phyloP scores from a whole-genome alignment of 164 flowering plant species.

The Paratinospora sagittata region DNA sequence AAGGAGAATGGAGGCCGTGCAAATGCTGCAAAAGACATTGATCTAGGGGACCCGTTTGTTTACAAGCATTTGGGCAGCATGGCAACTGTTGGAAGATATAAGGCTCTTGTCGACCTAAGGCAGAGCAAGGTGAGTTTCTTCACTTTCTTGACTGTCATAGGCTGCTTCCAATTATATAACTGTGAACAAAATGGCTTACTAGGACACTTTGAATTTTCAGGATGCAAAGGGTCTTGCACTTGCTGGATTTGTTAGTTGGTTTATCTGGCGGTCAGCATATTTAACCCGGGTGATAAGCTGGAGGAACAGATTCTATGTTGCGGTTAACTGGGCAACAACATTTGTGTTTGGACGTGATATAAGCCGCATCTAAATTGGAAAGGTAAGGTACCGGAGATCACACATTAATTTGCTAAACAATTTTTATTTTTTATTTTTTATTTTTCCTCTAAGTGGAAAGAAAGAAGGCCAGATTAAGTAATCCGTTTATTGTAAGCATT shows the following conservation, averaged over 20 bases:
- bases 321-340: slow-evolving; percentile 86
- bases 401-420: background rate
- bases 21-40: slow-evolving; percentile 42
- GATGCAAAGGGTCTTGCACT: slow-evolving; percentile 70
- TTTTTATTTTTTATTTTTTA: background rate
- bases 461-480: too few species aligned
- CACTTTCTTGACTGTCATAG: background rate
- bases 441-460: too few species aligned
- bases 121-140: slow-evolving; percentile 62
- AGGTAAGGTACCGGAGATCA: slow-evolving; percentile 8
- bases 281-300: slow-evolving; percentile 91
- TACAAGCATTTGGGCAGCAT: slow-evolving; percentile 93
- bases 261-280: slow-evolving; percentile 93
- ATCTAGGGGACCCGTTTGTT: slow-evolving; percentile 63
- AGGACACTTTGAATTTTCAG: slow-evolving; percentile 30
- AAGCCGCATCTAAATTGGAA: slow-evolving; percentile 52
- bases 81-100: slow-evolving; percentile 92
- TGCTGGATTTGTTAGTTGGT: slow-evolving; percentile 83
- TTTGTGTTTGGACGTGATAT: slow-evolving; percentile 91
- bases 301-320: slow-evolving; percentile 95
- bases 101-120: slow-evolving; percentile 95
- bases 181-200: background rate
- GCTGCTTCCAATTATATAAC: background rate
- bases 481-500: too few species aligned
- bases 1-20: slow-evolving; percentile 78